These are phyloP conservation scores for Fusarium verticillioides DNA, from an alignment of 2,329 filamentous ascomycete genomes.

Conservation along the genomic window DNA sequence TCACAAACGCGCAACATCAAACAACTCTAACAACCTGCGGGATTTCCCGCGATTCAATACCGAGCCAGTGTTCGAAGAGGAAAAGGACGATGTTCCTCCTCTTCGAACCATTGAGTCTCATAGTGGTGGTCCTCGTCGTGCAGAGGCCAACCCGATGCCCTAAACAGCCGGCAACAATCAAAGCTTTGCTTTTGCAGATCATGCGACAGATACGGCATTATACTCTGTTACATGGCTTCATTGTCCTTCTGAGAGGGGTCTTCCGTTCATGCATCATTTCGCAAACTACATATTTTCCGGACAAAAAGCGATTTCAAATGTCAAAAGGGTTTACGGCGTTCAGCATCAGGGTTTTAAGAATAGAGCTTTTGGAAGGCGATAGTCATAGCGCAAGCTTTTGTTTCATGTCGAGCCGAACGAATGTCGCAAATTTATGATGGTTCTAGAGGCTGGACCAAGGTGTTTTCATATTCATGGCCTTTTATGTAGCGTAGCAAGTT, in stretches of 20 bases:
- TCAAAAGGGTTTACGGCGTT: conserved; percentile 19
- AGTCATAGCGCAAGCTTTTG: conserved; percentile 21
- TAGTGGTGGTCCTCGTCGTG: conserved; percentile 41
- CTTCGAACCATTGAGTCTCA: conserved; percentile 42
- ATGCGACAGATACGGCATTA: neutral
- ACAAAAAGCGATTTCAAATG: conserved; percentile 20
- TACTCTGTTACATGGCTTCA: neutral
- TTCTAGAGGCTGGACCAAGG: neutral
- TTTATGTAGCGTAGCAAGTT: conserved; percentile 5
- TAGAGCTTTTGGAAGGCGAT: conserved; percentile 10
- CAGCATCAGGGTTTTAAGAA: conserved; percentile 2
- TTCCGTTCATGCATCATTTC: conserved; percentile 4
- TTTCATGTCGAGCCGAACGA: neutral
- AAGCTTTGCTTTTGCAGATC: neutral
- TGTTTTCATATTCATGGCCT: neutral
- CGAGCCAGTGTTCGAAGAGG: conserved; percentile 44
- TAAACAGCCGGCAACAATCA: conserved; percentile 12
- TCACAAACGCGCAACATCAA: conserved; percentile 46
- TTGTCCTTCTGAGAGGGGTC: neutral
- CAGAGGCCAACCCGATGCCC: conserved; percentile 42
- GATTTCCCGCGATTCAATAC: conserved; percentile 41
- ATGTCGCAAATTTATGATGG: neutral
- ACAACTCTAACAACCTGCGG: conserved; percentile 43
- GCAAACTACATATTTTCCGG: conserved; percentile 9
- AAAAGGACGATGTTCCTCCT: conserved; percentile 43